These are phyloP conservation scores for Podila epigama DNA, from an alignment of 192 early-diverging fungal genomes.

Conservation along the genomic window DNA sequence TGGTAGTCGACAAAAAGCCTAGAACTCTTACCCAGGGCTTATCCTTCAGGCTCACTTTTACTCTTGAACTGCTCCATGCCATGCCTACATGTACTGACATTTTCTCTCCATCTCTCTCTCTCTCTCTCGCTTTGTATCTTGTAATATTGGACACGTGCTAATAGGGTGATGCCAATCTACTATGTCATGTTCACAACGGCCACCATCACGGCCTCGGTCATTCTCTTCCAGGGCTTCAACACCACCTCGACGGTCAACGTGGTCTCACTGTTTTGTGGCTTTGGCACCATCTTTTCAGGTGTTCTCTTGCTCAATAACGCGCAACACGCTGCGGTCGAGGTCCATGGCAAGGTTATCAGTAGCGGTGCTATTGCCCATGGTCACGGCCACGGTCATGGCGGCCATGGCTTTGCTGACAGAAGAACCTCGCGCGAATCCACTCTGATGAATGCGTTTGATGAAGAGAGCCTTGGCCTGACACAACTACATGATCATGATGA, in stretches of 20 bases:
- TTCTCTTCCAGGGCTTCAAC: constrained; percentile 89
- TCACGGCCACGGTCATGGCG: constrained; percentile 18
- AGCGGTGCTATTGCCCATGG: constrained; percentile 12
- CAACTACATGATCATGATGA: constrained; percentile 50
- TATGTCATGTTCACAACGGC: constrained; percentile 97
- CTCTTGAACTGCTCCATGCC: too few species aligned
- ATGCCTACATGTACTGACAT: too few species aligned
- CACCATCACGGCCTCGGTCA: constrained; percentile 88
- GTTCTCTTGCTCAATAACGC: constrained; percentile 83
- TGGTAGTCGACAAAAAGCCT: too few species aligned
- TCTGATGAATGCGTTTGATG: constrained; percentile 51
- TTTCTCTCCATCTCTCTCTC: not conserved
- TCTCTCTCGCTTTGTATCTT: too few species aligned
- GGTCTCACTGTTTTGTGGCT: constrained; percentile 86
- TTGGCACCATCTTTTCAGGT: constrained; percentile 92
- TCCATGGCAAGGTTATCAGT: constrained; percentile 36
- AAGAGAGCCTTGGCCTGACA: constrained; percentile 56
- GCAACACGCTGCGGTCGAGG: constrained; percentile 20
- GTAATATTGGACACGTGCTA: too few species aligned
- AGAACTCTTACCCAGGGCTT: too few species aligned
- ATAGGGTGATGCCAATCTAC: constrained; percentile 86
- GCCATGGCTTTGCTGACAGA: constrained; percentile 47
- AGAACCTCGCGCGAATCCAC: constrained; percentile 57
- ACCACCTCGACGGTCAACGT: constrained; percentile 76
- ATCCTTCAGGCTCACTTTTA: too few species aligned